phyloP scores from a whole-genome alignment of 345 rosid genomes.

The Reutealis trisperma region DNA sequence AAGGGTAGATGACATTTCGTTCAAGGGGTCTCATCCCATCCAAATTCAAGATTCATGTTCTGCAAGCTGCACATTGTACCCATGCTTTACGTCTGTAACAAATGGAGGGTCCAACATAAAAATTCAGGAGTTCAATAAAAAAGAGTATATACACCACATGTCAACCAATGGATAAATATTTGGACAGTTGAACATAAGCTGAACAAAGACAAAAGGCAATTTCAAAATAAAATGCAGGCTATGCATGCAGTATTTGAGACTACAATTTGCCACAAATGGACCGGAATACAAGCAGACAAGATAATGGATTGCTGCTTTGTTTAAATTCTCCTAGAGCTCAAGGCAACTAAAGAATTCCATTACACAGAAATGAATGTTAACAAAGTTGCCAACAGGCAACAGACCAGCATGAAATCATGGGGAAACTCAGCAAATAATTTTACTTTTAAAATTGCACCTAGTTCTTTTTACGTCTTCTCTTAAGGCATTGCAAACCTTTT shows the following conservation, averaged over 20 bases:
- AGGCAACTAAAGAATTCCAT: not conserved
- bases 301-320: not conserved
- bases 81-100: constrained; percentile 61
- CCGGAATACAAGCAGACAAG: not conserved
- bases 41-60: constrained; percentile 54
- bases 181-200: not conserved
- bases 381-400: not conserved
- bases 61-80: constrained; percentile 51
- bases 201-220: not conserved
- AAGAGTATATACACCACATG: not conserved
- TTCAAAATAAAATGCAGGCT: not conserved
- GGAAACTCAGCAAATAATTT: not conserved
- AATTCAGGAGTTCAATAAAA: not conserved
- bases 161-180: not conserved
- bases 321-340: not conserved
- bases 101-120: constrained; percentile 18
- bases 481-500: not conserved
- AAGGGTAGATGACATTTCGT: not conserved
- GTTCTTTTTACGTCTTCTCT: too few species aligned
- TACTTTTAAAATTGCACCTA: too few species aligned
- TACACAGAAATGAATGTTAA: not conserved
- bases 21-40: not conserved
- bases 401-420: not conserved
- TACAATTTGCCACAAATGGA: not conserved
- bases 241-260: not conserved